These are phyloP conservation scores for Nigrospora sphaerica DNA, from an alignment of 2,329 filamentous ascomycete genomes.

Conservation along the genomic window DNA sequence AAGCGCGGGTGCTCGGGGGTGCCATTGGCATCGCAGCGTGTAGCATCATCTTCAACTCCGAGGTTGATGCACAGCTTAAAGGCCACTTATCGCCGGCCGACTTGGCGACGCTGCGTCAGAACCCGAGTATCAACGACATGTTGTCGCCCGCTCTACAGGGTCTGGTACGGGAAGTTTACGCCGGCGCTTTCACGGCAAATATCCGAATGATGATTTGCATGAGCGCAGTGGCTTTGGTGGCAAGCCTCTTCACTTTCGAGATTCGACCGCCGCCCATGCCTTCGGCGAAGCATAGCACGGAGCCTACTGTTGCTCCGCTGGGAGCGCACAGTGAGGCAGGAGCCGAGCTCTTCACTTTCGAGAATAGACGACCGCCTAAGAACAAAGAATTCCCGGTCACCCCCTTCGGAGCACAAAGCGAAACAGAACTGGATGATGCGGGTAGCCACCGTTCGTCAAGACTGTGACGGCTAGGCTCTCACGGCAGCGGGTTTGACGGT, in stretches of 20 bases:
- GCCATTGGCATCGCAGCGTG: slow-evolving; percentile 51
- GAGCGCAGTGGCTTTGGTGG: slow-evolving; percentile 33
- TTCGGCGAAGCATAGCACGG: slow-evolving; percentile 12
- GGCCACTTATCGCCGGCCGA: slow-evolving; percentile 26
- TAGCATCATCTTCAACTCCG: slow-evolving; percentile 49
- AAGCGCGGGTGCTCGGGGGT: slow-evolving; percentile 53
- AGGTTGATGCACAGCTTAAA: slow-evolving; percentile 29
- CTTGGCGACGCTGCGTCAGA: slow-evolving; percentile 35
- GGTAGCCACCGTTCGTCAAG: background rate
- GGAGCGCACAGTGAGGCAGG: slow-evolving; percentile 21
- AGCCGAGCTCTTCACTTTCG: slow-evolving; percentile 32
- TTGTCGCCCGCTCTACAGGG: slow-evolving; percentile 24
- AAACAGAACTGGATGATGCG: slow-evolving; percentile 22
- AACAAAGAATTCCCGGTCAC: slow-evolving; percentile 15
- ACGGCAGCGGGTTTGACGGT: too few relatives aligned
- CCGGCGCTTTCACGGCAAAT: slow-evolving; percentile 37
- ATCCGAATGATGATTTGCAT: slow-evolving; percentile 38
- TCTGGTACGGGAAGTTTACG: slow-evolving; percentile 33
- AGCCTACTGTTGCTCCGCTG: slow-evolving; percentile 9
- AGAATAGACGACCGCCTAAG: slow-evolving; percentile 28
- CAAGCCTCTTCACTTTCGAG: slow-evolving; percentile 37
- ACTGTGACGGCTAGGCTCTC: too few relatives aligned
- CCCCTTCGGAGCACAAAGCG: slow-evolving; percentile 15
- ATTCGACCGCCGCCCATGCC: slow-evolving; percentile 26
- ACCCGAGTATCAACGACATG: slow-evolving; percentile 29